Evolutionary conservation across 495 filamentous ascomycete species (phyloP), one percentile per base, ranked within the genome.

Genomic region (Penicillium angulare): DNA sequence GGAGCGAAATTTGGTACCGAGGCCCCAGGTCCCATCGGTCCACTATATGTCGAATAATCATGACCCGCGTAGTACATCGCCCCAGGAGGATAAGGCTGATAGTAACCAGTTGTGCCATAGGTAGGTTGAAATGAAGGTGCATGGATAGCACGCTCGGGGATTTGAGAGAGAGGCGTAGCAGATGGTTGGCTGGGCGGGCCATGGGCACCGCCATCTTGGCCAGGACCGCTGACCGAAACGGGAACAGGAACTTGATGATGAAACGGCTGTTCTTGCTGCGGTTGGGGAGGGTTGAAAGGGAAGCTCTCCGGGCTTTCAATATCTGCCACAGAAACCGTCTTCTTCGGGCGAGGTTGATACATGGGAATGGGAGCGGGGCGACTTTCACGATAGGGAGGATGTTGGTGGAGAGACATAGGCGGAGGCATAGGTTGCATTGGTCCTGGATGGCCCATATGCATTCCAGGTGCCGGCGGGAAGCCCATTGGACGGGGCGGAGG

Each of bases 321-420:
- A 61, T 89, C 91, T 24, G 90, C 89, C 48, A 97, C 86, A 21
- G 93, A 97, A 22, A 99, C 87, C 3, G 91, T 75, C 74, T 97
- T 96, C 68, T 97, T 91, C 3, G 93, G 93, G 35, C 90, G 87
- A 43, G 93, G 93, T 64, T 99, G 93, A 61, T 97, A 89, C 88
- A 97, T 96, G 5, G 90, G 87, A 32, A 97, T 83, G 18, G 81
- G 76, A 38, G 74, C 85, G 38, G 80, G 81, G 49, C 85, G 85
- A 63, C 84, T 92, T 71, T 95, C 92, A 43, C 85, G 85, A 72
- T 86, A 89, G 1, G 79, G 75, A 3, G 87, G 87, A 57, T 88
- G 88, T 47, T 82, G n/a, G n/a, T n/a, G 82, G 10, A 79, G 38
- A 9, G 44, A 44, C 49, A 56, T 50, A 2, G 45, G 18, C 8